Evolutionary conservation across 2,329 filamentous ascomycete species (phyloP), one percentile per base, ranked within the genome.

Genomic region (Pseudocercospora cruenta): DNA sequence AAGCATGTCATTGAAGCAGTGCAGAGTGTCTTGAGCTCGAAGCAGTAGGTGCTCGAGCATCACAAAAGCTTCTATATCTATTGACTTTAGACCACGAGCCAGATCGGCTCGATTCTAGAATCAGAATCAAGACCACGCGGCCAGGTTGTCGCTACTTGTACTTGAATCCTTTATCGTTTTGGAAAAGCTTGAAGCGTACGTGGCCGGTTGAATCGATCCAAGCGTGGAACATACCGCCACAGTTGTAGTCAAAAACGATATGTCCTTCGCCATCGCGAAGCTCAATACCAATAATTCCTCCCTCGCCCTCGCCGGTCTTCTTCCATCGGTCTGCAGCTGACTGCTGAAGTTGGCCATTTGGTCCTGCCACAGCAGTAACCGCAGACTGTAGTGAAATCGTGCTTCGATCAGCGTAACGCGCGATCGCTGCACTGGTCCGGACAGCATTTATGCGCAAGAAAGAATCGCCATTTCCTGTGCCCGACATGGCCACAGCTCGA

Each of bases 281-380:
- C 73, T 93, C 90, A 54, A 94, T 91, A 0, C 92, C 93, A 72
- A 97, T 96, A 58, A 97, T 91, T 0, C 93, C 93, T 0, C 92
- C 93, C 74, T 91, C 87, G 0, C 93, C 93, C 75, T 96, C 93
- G 2, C 91, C 90, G 0, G 89, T 91, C 63, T 82, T 84, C 1
- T 84, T 84, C 91, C 92, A 95, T 49, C 92, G 84, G 22, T 89
- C 82, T 0, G 88, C 92, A 0, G 93, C 92, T 67, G 89, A 93
- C 70, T 82, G 84, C 76, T 94, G 86, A 21, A 97, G 82, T 73
- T 94, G 88, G 0, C 93, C 93, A 0, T 83, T 84, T 0, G 85
- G 87, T 0, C 93, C 94, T 0, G 89, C 85, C 9, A 97, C 84
- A 21, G 86, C 85, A 0, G 81, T 82, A 8, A 94, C 76, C 0